Percentiles rank a stretch among this genome's conserved stretches.
phyloP scores from a whole-genome alignment of 306 rosid species.

The Malus asiatica region DNA sequence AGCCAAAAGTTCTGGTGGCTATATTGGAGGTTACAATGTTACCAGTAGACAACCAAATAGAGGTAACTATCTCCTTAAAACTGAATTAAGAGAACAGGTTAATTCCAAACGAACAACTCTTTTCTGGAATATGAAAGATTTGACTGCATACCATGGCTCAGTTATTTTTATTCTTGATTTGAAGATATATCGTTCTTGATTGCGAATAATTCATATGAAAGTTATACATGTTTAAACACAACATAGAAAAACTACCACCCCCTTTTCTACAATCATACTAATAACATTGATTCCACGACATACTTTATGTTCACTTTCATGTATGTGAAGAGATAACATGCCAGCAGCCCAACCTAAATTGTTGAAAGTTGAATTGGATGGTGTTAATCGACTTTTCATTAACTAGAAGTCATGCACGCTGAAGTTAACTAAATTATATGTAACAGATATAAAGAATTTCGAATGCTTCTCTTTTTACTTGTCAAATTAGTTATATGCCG shows the following conservation, averaged over 20 bases:
- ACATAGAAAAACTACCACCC: background rate
- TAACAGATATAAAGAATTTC: background rate
- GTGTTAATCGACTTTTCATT: background rate
- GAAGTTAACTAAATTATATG: background rate
- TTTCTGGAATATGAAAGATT: constrained; percentile 5
- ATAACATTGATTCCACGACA: background rate
- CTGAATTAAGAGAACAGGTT: constrained; percentile 11
- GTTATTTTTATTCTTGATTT: constrained; percentile 8
- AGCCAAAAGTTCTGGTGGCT: constrained; percentile 56
- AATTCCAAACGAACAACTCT: constrained; percentile 1
- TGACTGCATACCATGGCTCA: background rate
- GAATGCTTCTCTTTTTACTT: background rate
- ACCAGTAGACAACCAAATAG: constrained; percentile 76
- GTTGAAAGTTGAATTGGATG: background rate
- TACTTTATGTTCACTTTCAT: background rate
- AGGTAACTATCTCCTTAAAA: constrained; percentile 38
- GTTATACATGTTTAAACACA: background rate
- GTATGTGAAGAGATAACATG: background rate
- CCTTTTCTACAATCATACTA: background rate
- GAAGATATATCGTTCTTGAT: background rate
- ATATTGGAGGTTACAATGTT: constrained; percentile 64
- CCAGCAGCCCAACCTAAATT: background rate
- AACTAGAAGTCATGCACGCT: background rate
- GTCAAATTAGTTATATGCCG: background rate
- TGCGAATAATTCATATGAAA: constrained; percentile 13